Evolutionary conservation across 257 asterid species (phyloP), one percentile per base, ranked within the genome.

Genomic region (Voacanga thouarsii): DNA sequence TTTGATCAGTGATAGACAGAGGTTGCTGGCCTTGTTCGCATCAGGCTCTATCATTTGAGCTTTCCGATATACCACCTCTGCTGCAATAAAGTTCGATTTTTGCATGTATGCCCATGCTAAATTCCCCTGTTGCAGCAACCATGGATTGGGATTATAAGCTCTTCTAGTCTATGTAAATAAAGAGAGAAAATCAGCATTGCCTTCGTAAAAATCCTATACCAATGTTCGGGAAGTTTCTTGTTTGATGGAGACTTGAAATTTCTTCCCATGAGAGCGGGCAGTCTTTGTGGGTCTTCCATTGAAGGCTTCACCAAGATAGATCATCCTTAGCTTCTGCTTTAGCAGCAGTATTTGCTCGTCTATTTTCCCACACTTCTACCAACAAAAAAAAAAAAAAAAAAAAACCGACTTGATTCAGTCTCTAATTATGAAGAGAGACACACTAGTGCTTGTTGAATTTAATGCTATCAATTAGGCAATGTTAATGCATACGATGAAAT

Each of bases 31-130:
- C 88, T 95, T 95, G 81, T 91, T 93, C 33, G 93, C 86, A 44
- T 95, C 98, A 0, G 92, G 89, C 9, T 95, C 96, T 33, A 95
- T 91, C 93, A 89, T 91, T 75, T 93, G 98, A 49, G 99, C 97
- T 80, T 93, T 95, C 0, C 90, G 84, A 51, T 93, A 95, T 1
- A 91, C 89, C 19, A 87, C 94, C 78, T 93, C 99, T 1, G 99
- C 99, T 41, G 93, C 91, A 44, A 89, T 82, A 78, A 80, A 93
- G 57, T 91, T 89, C 2, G 88, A 81, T 77, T 93, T 93, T 77
- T 89, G 96, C 94, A 89, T 95, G 55, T 93, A 95, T 0, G 97
- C 97, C 99, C 99, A 95, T 0, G 92, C 99, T 57, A 95, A 74
- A 79, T 93, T 93, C 3, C 99, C 97, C 97, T 90, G 84, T 50